Base-by-base conservation (phyloP, 352 stramenopile species). In the Globisporangium solare region DNA sequence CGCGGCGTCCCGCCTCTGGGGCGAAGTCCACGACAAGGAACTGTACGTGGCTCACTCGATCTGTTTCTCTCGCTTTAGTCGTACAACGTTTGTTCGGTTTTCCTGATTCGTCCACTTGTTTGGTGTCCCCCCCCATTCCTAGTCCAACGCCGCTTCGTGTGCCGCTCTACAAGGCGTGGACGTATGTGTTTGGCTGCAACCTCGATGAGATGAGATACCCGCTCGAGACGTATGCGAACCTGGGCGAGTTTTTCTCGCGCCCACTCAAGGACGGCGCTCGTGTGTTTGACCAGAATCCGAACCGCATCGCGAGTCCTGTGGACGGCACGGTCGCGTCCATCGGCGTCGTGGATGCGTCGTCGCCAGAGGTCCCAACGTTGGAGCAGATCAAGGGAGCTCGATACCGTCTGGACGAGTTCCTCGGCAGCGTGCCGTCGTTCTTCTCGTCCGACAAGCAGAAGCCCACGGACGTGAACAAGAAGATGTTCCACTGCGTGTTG, bases 161-260 rank as follows among this genome's bases (percentile, higher is more conserved):
- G 50, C 79, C 80, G 13, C 61, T 95, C 35, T 95, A 93, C 68
- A 86, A 89, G 59, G 78, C 79, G n/a, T 95, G 85, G 85, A 88
- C 81, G 8, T 65, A 60, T 21, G 73, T 86, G 10, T 95, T 85
- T 37, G 67, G 86, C 58, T 95, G 85, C 67, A 91, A 93, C 42
- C 66, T 93, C 42, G 76, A 92, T 64, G 85, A 93, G 57, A 91
- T 92, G 81, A 83, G 68, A 27, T 89, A 86, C 52, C 79, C 81
- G 35, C 71, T 91, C 41, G 69, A 83, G 51, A 58, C 74, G 43
- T 95, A 95, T 49, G 63, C 52, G 7, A 95, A 92, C 61, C 67
- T 95, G 6, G 78, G 77, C 45, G 83, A 92, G 66, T 95, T 93
- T 58, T 95, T 95, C 61, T 89, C 80, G 21, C 77, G 85, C 5